Base-by-base conservation (phyloP, 768 basidiomycete genomes). In the Plicaturopsis crispa region DNA sequence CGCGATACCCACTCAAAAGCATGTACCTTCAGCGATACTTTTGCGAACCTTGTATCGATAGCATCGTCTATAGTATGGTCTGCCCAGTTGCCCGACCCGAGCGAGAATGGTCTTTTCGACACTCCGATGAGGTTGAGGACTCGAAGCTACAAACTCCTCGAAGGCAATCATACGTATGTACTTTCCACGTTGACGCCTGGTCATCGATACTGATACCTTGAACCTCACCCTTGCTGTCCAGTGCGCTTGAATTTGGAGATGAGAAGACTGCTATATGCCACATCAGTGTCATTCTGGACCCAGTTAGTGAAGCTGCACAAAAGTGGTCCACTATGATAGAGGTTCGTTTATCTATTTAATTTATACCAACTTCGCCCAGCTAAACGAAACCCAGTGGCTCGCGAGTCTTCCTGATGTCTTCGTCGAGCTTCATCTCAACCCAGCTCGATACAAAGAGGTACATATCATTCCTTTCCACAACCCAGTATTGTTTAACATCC, bases 221-320 rank as follows among this genome's bases (percentile, higher is more conserved):
- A 36, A 1, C 23, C 31, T 23, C 24, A 42, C 37, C 22, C 18
- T 13, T n/a, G 26, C 1, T 41, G 24, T 38, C 20, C 45, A 91
- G 90, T 6, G 65, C 75, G 12, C 83, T 92, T 52, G 57, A 72
- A 23, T 62, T 77, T 26, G 93, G 93, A 4, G 70, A 89, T 45
- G 69, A 73, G 14, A 53, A 67, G 2, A 78, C 73, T 1, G 83
- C 92, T 0, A 48, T 84, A 26, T 76, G 78, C 48, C 79, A 80
- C 36, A 59, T 96, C 28, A 77, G 73, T 2, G 71, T 84, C 7
- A 56, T 97, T 5, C 43, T 98, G 6, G 89, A 98, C 54, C 93
- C 94, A 1, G 54, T 96, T 20, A 89, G 84, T 35, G 85, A 89
- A 52, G 61, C 69, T 4, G 87, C 84, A 2, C 92, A 97, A 54